Evolutionary conservation across 805 yeast genomes (phyloP), one percentile per base, ranked within the genome.

Genomic region (Candida silvicultrix): DNA sequence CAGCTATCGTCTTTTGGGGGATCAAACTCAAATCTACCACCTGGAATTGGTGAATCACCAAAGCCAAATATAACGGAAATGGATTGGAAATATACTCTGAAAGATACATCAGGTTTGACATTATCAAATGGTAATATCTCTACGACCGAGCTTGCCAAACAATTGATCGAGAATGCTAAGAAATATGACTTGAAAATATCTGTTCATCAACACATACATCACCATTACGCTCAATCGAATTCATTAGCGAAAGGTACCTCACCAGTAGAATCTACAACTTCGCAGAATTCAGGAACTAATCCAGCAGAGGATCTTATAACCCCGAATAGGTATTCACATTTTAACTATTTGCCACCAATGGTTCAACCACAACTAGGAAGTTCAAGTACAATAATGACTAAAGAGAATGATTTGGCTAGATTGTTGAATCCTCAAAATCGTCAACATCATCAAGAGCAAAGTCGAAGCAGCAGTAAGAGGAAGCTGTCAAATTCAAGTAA

Each of bases 201-300:
- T 4, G 77, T 89, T 19, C 95, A 89, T 64, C 96, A 89, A 61
- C 96, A 87, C 62, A 81, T 85, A 40, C 92, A 86, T 63, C 87
- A 87, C 59, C 89, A 85, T 63, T 83, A 84, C 63, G 71, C 67
- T 4, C 53, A 53, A 31, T 55, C 69, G 19, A 78, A 75, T 45
- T 77, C 80, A 5, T 12, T 14, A 6, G 42, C 47, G 3, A 53
- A 51, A 39, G 50, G 41, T 2, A 49, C 43, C 5, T 53, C 60
- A 7, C 59, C 62, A 9, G 58, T 45, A 2, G 60, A 54, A n/a
- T 53, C 60, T 1, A 53, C 46, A 31, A 20, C 56, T 0, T 53
- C 59, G 8, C 56, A 55, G 28, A 5, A 47, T 12, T 53, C 58
- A 15, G 57, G 59, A 1, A 42, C 46, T 21, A 42, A 36, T 23